Conservation (phyloP, 169 alveolate species). For the Plasmodium gonderi region DNA sequence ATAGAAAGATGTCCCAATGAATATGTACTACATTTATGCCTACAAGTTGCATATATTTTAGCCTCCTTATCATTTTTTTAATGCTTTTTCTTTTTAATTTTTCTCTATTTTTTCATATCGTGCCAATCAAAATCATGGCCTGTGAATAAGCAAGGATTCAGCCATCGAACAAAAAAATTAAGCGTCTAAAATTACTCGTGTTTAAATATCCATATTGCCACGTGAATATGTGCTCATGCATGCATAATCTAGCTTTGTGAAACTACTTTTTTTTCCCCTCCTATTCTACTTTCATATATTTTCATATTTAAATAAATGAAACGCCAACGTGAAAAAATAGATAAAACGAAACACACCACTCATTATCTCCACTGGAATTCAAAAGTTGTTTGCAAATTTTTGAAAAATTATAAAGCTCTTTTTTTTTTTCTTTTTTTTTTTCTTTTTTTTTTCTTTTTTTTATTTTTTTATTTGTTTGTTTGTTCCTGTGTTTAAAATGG, state of each 20-base stretch:
- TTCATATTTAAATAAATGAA: neutral
- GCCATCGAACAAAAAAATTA: neutral
- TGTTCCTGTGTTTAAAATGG: neutral
- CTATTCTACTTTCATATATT: neutral
- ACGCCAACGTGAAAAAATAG: neutral
- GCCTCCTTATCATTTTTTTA: too few relatives aligned
- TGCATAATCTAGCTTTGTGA: neutral
- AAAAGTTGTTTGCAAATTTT: neutral
- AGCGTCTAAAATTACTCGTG: neutral
- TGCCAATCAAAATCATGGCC: too few relatives aligned
- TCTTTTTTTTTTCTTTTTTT: neutral
- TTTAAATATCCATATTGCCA: neutral
- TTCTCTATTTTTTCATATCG: too few relatives aligned
- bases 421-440: neutral
- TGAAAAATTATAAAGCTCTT: neutral
- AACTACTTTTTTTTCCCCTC: neutral
- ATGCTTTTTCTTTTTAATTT: too few relatives aligned
- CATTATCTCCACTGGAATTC: neutral
- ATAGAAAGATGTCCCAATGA: too few relatives aligned
- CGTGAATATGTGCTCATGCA: neutral
- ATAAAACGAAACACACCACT: neutral
- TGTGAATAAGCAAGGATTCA: neutral
- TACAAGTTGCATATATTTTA: too few relatives aligned
- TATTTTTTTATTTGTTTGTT: too few relatives aligned
- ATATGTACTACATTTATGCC: too few relatives aligned